phyloP scores from a whole-genome alignment of 2,329 filamentous ascomycete genomes.

The Sclerotinia borealis region DNA sequence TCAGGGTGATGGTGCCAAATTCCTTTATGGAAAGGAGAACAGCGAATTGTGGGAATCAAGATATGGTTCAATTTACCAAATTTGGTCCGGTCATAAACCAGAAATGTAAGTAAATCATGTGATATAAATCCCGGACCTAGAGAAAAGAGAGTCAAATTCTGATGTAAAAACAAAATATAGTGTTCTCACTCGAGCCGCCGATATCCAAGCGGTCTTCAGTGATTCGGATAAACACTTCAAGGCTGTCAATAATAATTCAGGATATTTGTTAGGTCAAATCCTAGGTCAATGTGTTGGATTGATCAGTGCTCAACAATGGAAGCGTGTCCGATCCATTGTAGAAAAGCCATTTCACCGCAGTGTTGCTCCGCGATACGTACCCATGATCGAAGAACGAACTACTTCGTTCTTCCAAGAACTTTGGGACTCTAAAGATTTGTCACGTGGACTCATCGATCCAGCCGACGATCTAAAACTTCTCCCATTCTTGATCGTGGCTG shows the following conservation, averaged over 20 bases:
- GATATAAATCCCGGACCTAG: background rate
- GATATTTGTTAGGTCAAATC: slow-evolving; percentile 35
- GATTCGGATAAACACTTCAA: slow-evolving; percentile 42
- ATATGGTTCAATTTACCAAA: slow-evolving; percentile 36
- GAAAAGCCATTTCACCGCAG: slow-evolving; percentile 16
- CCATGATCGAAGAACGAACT: slow-evolving; percentile 4
- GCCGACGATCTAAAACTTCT: slow-evolving; percentile 27
- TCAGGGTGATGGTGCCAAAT: slow-evolving; percentile 38
- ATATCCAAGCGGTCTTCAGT: slow-evolving; percentile 36
- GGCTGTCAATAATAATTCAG: slow-evolving; percentile 37
- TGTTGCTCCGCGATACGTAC: slow-evolving; percentile 1
- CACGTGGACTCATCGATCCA: slow-evolving; percentile 18
- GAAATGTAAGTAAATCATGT: slow-evolving; percentile 35
- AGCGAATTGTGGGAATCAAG: slow-evolving; percentile 31
- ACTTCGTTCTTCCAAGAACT: slow-evolving; percentile 15
- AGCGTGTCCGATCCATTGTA: slow-evolving; percentile 21
- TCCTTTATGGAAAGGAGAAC: slow-evolving; percentile 35
- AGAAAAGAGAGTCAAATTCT: background rate
- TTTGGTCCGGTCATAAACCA: slow-evolving; percentile 35
- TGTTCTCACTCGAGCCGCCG: slow-evolving; percentile 34
- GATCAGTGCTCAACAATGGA: slow-evolving; percentile 33
- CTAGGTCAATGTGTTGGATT: slow-evolving; percentile 41
- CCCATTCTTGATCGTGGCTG: slow-evolving; percentile 37
- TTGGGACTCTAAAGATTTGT: background rate
- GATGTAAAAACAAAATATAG: slow-evolving; percentile 19